phyloP scores from a whole-genome alignment of 352 stramenopile genomes.

The Phytophthora pistaciae region DNA sequence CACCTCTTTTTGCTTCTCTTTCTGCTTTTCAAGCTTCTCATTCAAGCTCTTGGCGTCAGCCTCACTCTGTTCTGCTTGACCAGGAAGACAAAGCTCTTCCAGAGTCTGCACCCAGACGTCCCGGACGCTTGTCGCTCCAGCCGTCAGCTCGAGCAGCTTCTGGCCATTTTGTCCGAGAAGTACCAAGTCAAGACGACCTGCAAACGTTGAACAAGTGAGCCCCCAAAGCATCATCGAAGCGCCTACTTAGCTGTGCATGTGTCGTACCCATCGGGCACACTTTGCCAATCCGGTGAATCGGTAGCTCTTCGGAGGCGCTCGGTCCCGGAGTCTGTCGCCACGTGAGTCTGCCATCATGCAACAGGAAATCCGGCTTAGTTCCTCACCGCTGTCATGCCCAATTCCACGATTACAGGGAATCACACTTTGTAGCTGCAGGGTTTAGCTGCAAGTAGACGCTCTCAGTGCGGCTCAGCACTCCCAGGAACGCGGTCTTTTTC shows the following conservation, averaged over 20 bases:
- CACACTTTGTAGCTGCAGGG: slow-evolving; percentile 48
- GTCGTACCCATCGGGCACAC: slow-evolving; percentile 60
- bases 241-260: not conserved
- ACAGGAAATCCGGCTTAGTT: not conserved
- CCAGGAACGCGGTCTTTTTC: slow-evolving; percentile 72
- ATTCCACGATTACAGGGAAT: not conserved
- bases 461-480: slow-evolving; percentile 69
- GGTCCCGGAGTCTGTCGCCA: slow-evolving; percentile 57
- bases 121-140: slow-evolving; percentile 43
- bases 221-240: not conserved
- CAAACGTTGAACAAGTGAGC: not conserved
- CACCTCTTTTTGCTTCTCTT: slow-evolving; percentile 72
- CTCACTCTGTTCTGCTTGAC: slow-evolving; percentile 32
- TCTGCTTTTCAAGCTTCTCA: slow-evolving; percentile 63
- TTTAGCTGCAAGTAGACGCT: slow-evolving; percentile 72
- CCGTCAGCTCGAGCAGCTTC: slow-evolving; percentile 73
- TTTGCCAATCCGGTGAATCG: slow-evolving; percentile 61
- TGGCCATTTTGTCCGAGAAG: slow-evolving; percentile 62
- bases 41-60: slow-evolving; percentile 52
- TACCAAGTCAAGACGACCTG: slow-evolving; percentile 54
- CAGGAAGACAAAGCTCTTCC: slow-evolving; percentile 58
- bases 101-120: slow-evolving; percentile 79
- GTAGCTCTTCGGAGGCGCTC: slow-evolving; percentile 57
- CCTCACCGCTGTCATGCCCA: not conserved
- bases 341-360: slow-evolving; percentile 33